Base-by-base conservation (phyloP, 2,329 filamentous ascomycete species). In the Dryadomyces sulphureus region DNA sequence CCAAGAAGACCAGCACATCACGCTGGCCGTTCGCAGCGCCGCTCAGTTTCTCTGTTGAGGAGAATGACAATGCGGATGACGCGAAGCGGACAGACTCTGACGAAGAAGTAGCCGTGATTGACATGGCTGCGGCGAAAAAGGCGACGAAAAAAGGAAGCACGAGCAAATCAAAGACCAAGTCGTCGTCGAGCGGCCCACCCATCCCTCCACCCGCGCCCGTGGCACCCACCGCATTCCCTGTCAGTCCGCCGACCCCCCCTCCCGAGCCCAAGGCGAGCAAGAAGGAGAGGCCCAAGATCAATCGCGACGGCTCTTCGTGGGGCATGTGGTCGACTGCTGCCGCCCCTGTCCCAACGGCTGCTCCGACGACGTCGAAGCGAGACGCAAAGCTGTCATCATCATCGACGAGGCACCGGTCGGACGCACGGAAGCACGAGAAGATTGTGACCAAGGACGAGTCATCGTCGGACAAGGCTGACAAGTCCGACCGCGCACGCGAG, bases 201-300 rank as follows among this genome's bases (percentile, higher is more conserved):
- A 55, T 60, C 16, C 59, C 61, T 17, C 62, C 64, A 22, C 59
- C 60, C 17, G 56, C 62, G 41, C 64, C 67, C 0, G 63, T 65
- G 8, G 61, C 69, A 7, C 65, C 68, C n/a, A 66, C 68, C 2
- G 63, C 65, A 17, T 66, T 65, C 5, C 65, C 67, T 20, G 71
- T 74, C 43, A 63, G 62, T 36, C 68, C 70, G 27, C 58, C 66
- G 41, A 66, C 70, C 7, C 69, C 72, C 24, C 68, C 70, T 5
- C 64, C 75, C 16, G 76, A 79, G 43, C 64, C 70, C 12, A 77
- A 69, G 49, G 76, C 73, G 45, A 70, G 70, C 4, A 85, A 78
- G 63, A 93, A 83, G 59, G 84, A 93, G 52, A 81, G 87, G 14
- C 67, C 82, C 24, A 86, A 81, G 57, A 76, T 88, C 52, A 84